Conservation (phyloP, 31 red algal genomes). For the Odonthalia washingtoniensis region DNA sequence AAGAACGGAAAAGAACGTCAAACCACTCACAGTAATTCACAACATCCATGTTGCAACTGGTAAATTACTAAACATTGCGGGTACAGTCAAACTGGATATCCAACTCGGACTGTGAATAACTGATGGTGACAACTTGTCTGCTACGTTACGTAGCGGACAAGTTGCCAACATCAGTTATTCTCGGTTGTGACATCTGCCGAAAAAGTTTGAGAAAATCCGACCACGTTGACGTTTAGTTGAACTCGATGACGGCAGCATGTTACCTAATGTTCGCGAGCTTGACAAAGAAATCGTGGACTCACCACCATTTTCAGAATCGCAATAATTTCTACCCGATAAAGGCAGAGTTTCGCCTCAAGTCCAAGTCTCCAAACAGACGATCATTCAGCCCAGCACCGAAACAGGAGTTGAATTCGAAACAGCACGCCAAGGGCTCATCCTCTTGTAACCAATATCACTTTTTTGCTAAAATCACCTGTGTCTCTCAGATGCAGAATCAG, state of each 20-base stretch:
- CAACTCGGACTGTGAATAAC: background rate
- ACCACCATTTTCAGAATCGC: background rate
- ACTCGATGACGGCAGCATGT: background rate
- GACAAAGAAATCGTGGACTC: background rate
- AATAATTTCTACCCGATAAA: background rate
- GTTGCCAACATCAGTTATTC: background rate
- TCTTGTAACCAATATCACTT: too few relatives aligned
- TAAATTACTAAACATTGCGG: too few relatives aligned
- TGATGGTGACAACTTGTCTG: too few relatives aligned
- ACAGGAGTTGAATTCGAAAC: too few relatives aligned
- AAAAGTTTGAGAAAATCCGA: background rate
- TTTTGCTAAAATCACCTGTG: too few relatives aligned
- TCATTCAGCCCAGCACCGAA: background rate
- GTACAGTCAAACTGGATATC: conserved; percentile 8
- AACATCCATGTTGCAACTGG: conserved; percentile 19
- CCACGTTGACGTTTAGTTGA: too few relatives aligned
- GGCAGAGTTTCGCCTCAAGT: background rate
- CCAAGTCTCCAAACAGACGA: background rate
- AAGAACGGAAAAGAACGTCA: background rate
- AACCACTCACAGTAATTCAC: background rate
- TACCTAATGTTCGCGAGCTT: background rate
- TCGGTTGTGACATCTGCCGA: background rate
- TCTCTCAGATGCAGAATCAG: too few relatives aligned
- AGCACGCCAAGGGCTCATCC: too few relatives aligned
- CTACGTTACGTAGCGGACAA: background rate